These are phyloP conservation scores for Aspergillus sp. DNA, from an alignment of 2,329 filamentous ascomycete genomes.

Conservation along the genomic window DNA sequence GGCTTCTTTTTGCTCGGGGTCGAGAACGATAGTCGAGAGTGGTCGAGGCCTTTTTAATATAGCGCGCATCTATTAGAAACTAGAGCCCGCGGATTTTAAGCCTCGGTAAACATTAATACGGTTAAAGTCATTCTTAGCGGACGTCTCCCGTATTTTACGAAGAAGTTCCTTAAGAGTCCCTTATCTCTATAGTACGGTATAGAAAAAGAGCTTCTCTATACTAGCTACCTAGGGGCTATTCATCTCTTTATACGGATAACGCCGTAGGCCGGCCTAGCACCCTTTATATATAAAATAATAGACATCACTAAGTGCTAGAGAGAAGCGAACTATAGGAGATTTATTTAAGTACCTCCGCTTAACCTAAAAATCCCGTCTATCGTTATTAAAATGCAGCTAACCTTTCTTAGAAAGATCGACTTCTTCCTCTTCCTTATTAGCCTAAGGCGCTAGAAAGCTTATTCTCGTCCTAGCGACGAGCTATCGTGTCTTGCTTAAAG, in stretches of 20 bases:
- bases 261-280: constrained; percentile 1
- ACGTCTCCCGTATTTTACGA: constrained; percentile 23
- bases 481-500: constrained; percentile 41
- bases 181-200: constrained; percentile 25
- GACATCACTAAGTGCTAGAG: not conserved
- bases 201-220: constrained; percentile 5
- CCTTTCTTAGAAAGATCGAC: constrained; percentile 2
- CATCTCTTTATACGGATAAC: constrained; percentile 1
- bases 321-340: constrained; percentile 1
- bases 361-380: constrained; percentile 2
- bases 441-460: constrained; percentile 1
- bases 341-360: constrained; percentile 2
- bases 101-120: constrained; percentile 29
- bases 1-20: constrained; percentile 54
- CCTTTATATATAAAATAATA: constrained; percentile 2
- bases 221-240: constrained; percentile 2
- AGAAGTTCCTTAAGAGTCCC: constrained; percentile 42
- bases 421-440: constrained; percentile 2
- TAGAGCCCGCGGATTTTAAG: constrained; percentile 30
- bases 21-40: constrained; percentile 67
- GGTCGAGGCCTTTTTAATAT: constrained; percentile 40
- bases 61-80: constrained; percentile 43
- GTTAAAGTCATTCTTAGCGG: constrained; percentile 1
- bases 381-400: not conserved
- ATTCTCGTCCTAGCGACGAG: constrained; percentile 45